A percentile compares a stretch with the other conserved stretches of the same genome.
Conservation (phyloP, 805 yeast genomes). For the Kurtzmaniella cleridarum region DNA sequence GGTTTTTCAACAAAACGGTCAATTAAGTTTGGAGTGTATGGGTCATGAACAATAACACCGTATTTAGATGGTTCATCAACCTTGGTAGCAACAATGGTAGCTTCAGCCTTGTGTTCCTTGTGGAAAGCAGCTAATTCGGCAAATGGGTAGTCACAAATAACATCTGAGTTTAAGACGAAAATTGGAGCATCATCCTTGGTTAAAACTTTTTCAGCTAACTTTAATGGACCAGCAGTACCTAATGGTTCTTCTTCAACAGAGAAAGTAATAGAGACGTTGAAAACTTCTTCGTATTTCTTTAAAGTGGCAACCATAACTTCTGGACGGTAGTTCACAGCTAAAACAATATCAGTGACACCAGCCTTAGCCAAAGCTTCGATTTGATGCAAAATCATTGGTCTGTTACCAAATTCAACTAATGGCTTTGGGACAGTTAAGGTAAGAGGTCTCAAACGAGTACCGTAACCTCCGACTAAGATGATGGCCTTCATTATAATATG, state of each 20-base stretch:
- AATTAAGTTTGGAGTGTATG: slow-evolving; percentile 89
- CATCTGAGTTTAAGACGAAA: slow-evolving; percentile 97
- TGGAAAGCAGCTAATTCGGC: slow-evolving; percentile 89
- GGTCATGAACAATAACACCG: slow-evolving; percentile 98
- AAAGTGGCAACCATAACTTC: slow-evolving; percentile 97
- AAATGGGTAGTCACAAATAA: slow-evolving; percentile 98
- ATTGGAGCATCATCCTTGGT: slow-evolving; percentile 95
- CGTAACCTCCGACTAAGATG: slow-evolving; percentile 98
- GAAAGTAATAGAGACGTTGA: slow-evolving; percentile 92
- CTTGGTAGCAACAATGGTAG: slow-evolving; percentile 98
- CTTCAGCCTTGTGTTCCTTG: slow-evolving; percentile 92
- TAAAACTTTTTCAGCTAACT: slow-evolving; percentile 90
- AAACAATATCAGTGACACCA: slow-evolving; percentile 96
- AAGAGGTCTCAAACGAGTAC: slow-evolving; percentile 99
- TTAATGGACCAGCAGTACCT: slow-evolving; percentile 99
- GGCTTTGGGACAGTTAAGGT: slow-evolving; percentile 95
- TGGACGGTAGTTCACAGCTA: slow-evolving; percentile 99
- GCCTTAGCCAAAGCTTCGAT: slow-evolving; percentile 97
- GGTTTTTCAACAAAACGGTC: slow-evolving; percentile 99
- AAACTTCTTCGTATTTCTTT: slow-evolving; percentile 88
- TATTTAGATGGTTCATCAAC: slow-evolving; percentile 99
- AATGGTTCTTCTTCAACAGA: slow-evolving; percentile 99
- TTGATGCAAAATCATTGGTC: slow-evolving; percentile 98
- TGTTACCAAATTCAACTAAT: slow-evolving; percentile 95
- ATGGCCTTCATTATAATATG: slow-evolving; percentile 74